Conservation (phyloP, 2,329 filamentous ascomycete genomes). For the Penicillium palitans region DNA sequence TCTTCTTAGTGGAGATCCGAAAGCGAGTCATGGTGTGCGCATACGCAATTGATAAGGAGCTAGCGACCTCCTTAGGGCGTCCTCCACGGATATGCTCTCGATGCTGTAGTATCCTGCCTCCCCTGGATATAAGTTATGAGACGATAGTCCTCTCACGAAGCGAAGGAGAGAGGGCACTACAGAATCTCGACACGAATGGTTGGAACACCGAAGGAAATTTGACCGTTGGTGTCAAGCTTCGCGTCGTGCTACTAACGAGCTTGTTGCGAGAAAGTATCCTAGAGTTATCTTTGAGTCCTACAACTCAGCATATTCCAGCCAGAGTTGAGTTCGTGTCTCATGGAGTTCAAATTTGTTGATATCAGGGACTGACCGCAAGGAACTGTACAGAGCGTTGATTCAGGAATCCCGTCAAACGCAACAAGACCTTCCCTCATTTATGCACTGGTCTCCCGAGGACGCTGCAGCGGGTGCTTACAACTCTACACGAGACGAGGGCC, state of each 20-base stretch:
- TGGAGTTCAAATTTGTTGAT: background rate
- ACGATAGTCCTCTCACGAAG: slow-evolving; percentile 18
- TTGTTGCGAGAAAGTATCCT: slow-evolving; percentile 1
- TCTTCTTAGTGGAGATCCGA: slow-evolving; percentile 41
- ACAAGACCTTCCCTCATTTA: background rate
- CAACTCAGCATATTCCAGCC: background rate
- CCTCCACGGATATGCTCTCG: slow-evolving; percentile 45
- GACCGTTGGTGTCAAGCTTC: background rate
- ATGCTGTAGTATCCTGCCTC: slow-evolving; percentile 33
- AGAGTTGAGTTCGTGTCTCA: background rate
- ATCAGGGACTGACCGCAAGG: background rate
- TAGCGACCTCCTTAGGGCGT: slow-evolving; percentile 49
- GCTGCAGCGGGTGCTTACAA: background rate
- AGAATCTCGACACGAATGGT: slow-evolving; percentile 20
- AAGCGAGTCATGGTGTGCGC: slow-evolving; percentile 40
- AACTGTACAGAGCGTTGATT: background rate
- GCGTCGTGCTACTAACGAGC: background rate
- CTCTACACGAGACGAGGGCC: background rate
- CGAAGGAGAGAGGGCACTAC: slow-evolving; percentile 11
- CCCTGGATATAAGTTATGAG: slow-evolving; percentile 25
- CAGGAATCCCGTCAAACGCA: slow-evolving; percentile 1
- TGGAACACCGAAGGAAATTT: slow-evolving; percentile 24
- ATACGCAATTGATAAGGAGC: slow-evolving; percentile 48
- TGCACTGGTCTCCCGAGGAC: background rate
- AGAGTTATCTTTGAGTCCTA: background rate